Evolutionary conservation across 345 rosid species (phyloP).

Genomic region (Linum lewisii): DNA sequence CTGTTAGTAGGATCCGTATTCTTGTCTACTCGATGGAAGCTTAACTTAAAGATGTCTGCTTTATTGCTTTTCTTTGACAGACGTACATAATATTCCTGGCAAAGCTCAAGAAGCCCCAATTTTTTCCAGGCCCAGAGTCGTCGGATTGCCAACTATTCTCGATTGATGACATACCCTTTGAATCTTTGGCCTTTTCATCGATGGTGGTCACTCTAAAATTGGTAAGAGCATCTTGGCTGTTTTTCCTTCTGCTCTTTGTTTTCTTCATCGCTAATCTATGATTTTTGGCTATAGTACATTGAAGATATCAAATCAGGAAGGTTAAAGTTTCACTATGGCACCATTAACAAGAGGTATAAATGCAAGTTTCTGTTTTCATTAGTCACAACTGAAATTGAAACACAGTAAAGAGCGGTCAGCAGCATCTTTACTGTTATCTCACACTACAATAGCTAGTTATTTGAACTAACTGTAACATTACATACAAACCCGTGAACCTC

Average conservation of each 20-base stretch:
- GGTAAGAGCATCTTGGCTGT: slow-evolving; percentile 35
- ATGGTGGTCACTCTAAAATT: slow-evolving; percentile 67
- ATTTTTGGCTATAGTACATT: slow-evolving; percentile 44
- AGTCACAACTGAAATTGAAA: too few species aligned
- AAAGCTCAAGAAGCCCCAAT: slow-evolving; percentile 64
- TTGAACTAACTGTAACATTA: too few species aligned
- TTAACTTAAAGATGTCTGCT: slow-evolving; percentile 7
- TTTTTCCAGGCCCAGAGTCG: slow-evolving; percentile 92
- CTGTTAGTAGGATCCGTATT: slow-evolving; percentile 7
- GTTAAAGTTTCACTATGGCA: slow-evolving; percentile 77
- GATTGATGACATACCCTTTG: slow-evolving; percentile 76
- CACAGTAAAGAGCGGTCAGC: too few species aligned
- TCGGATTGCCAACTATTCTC: slow-evolving; percentile 74
- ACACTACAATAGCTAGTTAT: too few species aligned
- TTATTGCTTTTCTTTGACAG: slow-evolving; percentile 36
- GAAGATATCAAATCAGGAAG: slow-evolving; percentile 67
- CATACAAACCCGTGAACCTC: too few species aligned
- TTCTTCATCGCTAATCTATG: slow-evolving; percentile 1
- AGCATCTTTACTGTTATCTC: too few species aligned
- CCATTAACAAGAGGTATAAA: slow-evolving; percentile 69
- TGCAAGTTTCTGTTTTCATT: too few species aligned
- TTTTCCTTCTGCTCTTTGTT: slow-evolving; percentile 1
- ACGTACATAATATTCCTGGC: slow-evolving; percentile 88
- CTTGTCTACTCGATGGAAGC: background rate
- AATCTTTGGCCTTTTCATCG: slow-evolving; percentile 89